phyloP scores from a whole-genome alignment of 73 alveolate genomes.

The Loxodes magnus region DNA sequence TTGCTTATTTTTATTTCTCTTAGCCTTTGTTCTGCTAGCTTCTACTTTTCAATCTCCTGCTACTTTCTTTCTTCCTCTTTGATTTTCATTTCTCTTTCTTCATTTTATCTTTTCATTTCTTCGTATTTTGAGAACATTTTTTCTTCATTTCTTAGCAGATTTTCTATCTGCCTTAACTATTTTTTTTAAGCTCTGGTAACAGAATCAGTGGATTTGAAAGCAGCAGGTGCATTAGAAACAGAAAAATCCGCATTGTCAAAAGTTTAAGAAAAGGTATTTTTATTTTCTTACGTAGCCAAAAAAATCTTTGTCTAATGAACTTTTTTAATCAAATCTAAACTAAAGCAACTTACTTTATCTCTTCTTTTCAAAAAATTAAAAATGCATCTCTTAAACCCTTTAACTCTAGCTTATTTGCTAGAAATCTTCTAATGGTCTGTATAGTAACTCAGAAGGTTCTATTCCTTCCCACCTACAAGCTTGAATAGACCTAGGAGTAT shows the following conservation, averaged over 20 bases:
- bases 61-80: neutral
- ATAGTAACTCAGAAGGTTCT: neutral
- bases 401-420: neutral
- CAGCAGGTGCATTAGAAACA: too few species aligned
- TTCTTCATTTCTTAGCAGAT: neutral
- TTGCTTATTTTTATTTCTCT: neutral
- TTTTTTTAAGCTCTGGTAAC: slow-evolving; percentile 3
- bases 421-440: neutral
- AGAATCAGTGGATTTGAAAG: too few species aligned
- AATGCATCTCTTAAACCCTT: neutral
- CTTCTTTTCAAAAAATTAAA: neutral
- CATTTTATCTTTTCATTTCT: too few species aligned
- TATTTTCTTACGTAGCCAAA: neutral
- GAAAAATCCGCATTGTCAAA: too few species aligned
- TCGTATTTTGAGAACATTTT: neutral
- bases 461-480: neutral
- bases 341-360: neutral
- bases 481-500: neutral
- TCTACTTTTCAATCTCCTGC: neutral
- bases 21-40: neutral
- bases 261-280: too few species aligned
- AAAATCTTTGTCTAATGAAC: neutral
- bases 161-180: neutral
- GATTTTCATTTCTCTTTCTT: neutral
- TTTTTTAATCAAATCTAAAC: neutral